These are phyloP conservation scores for Penicillium macrosclerotiorum DNA, from an alignment of 495 filamentous ascomycete genomes.

Conservation along the genomic window DNA sequence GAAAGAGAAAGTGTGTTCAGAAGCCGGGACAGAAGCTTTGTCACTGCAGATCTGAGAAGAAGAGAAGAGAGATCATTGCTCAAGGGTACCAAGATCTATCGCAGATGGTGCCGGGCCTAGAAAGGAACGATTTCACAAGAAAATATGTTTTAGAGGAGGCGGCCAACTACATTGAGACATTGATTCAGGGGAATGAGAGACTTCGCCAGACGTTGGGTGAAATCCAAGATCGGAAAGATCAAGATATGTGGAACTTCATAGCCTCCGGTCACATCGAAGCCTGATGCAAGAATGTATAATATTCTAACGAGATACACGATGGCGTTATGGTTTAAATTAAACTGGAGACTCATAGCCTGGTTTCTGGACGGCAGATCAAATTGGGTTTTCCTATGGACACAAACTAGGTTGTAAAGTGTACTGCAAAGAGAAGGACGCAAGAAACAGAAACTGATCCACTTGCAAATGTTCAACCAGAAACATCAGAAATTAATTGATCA, in stretches of 20 bases:
- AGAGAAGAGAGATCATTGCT: slow-evolving; percentile 19
- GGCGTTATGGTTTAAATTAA: no score
- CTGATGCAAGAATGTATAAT: background rate
- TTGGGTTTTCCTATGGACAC: no score
- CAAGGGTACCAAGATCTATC: slow-evolving; percentile 20
- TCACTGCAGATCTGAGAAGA: slow-evolving; percentile 28
- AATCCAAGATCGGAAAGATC: slow-evolving; percentile 7
- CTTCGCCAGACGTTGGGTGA: slow-evolving; percentile 7
- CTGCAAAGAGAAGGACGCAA: no score
- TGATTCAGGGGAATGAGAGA: slow-evolving; percentile 15
- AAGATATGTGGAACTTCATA: slow-evolving; percentile 1
- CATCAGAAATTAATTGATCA: no score
- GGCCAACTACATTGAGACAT: slow-evolving; percentile 12
- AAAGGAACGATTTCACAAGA: slow-evolving; percentile 18
- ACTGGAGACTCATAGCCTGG: no score
- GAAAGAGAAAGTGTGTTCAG: slow-evolving; percentile 25
- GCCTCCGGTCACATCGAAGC: background rate
- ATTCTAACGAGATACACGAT: background rate
- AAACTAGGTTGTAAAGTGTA: no score
- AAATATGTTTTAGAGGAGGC: slow-evolving; percentile 22
- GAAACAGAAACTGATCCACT: no score
- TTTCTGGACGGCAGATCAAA: no score
- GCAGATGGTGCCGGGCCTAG: slow-evolving; percentile 15
- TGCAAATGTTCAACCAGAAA: no score
- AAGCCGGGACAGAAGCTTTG: slow-evolving; percentile 22